Conservation (phyloP, 2,329 filamentous ascomycete genomes). For the Iodosphaeria phyllophila region DNA sequence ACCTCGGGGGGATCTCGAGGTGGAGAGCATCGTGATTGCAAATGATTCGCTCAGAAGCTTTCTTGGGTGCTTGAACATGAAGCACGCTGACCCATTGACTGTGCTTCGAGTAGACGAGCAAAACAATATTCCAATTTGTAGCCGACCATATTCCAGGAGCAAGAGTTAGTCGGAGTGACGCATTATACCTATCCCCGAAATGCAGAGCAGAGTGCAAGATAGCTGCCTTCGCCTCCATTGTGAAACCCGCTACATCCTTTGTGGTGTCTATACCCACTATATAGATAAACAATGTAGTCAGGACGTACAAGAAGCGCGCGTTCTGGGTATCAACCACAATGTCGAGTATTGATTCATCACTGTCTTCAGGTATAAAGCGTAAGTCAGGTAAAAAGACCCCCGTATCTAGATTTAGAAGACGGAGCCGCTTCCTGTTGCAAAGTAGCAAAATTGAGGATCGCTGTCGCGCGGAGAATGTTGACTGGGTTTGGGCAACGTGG, state of each 20-base stretch:
- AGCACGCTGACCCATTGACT: conserved; percentile 11
- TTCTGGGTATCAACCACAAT: conserved; percentile 9
- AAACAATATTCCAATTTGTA: conserved; percentile 5
- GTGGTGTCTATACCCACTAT: conserved; percentile 8
- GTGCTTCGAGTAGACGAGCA: conserved; percentile 10
- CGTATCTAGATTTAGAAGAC: conserved; percentile 10
- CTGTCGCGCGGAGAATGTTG: conserved; percentile 18
- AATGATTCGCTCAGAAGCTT: conserved; percentile 6
- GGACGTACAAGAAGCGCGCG: conserved; percentile 11
- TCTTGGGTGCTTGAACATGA: conserved; percentile 7
- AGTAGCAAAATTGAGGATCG: conserved; percentile 37
- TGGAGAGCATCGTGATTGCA: conserved; percentile 9
- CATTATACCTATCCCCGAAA: conserved; percentile 18
- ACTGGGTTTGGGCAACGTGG: conserved; percentile 4
- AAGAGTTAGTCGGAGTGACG: conserved; percentile 20
- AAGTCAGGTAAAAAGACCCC: conserved; percentile 10
- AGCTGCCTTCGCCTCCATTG: conserved; percentile 6
- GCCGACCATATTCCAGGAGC: conserved; percentile 8
- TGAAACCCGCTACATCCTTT: conserved; percentile 6
- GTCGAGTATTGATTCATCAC: conserved; percentile 10
- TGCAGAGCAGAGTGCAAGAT: conserved; percentile 25
- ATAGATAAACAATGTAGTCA: conserved; percentile 12
- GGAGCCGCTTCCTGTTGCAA: conserved; percentile 11
- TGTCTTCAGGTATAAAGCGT: conserved; percentile 6
- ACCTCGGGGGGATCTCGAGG: not conserved